Percentiles rank a stretch among this genome's conserved stretches.
These are phyloP conservation scores for Dryas drummondii DNA, from an alignment of 306 rosid genomes.

Conservation along the genomic window DNA sequence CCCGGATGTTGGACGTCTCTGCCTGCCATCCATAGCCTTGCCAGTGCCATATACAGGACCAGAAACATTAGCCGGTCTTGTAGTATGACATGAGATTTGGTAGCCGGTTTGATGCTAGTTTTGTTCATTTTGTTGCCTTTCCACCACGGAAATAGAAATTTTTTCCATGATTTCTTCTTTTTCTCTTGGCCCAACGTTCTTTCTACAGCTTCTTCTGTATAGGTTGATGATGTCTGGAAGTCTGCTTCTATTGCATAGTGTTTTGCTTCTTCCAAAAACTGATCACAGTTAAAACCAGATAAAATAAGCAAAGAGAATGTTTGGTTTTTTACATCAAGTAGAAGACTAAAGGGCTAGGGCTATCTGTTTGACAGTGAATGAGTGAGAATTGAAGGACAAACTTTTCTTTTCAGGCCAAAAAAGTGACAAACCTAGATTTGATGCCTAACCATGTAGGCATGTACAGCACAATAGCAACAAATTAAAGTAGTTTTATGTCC, in stretches of 20 bases:
- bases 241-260: constrained; percentile 42
- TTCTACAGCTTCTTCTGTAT: constrained; percentile 42
- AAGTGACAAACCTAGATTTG: not conserved
- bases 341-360: too few species aligned
- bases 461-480: not conserved
- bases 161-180: constrained; percentile 73
- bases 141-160: constrained; percentile 64
- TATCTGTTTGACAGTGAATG: too few species aligned
- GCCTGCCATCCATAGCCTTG: constrained; percentile 28
- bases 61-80: constrained; percentile 47
- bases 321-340: too few species aligned
- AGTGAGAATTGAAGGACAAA: not conserved
- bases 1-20: constrained; percentile 48
- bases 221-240: constrained; percentile 33
- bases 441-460: not conserved
- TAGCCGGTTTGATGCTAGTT: constrained; percentile 23
- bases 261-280: constrained; percentile 89
- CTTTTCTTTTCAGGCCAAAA: not conserved
- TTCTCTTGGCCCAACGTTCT: constrained; percentile 28
- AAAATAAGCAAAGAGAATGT: not conserved
- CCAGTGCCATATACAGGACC: constrained; percentile 52
- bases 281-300: constrained; percentile 11
- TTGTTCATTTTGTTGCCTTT: constrained; percentile 53
- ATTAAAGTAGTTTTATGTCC: not conserved
- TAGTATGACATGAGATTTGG: constrained; percentile 27